Evolutionary conservation across 1,284 basidiomycete genomes (phyloP).

Genomic region (Pterula multifida): DNA sequence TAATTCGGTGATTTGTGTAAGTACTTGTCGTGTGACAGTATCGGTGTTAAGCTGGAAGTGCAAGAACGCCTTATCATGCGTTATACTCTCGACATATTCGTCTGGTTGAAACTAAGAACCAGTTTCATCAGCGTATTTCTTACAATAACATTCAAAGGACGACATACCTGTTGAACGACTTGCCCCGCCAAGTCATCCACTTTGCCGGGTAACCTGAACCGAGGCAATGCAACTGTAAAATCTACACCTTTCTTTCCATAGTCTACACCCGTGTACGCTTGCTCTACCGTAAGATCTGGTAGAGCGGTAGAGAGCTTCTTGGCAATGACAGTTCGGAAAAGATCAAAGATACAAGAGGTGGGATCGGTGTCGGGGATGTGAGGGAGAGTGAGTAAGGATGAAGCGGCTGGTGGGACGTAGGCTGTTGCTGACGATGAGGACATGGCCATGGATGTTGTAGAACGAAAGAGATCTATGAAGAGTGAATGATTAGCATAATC

Average conservation of each 20-base stretch:
- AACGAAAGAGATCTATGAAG: no score
- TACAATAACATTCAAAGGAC: constrained; percentile 5
- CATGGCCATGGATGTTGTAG: background rate
- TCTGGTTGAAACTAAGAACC: constrained; percentile 53
- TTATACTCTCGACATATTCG: constrained; percentile 54
- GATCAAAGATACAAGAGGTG: constrained; percentile 63
- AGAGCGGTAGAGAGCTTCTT: constrained; percentile 64
- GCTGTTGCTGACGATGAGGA: background rate
- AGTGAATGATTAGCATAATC: no score
- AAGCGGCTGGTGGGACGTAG: constrained; percentile 5
- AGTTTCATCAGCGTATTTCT: background rate
- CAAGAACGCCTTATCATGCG: constrained; percentile 70
- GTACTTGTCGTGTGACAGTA: constrained; percentile 65
- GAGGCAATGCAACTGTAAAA: constrained; percentile 84
- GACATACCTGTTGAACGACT: constrained; percentile 55
- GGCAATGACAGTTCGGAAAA: constrained; percentile 80
- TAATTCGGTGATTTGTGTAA: constrained; percentile 52
- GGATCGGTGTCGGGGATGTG: constrained; percentile 59
- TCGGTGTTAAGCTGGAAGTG: constrained; percentile 68
- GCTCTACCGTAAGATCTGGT: constrained; percentile 52
- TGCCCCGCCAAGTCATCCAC: constrained; percentile 68
- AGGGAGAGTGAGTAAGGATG: constrained; percentile 29
- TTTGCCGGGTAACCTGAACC: constrained; percentile 83
- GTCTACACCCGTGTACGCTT: constrained; percentile 76
- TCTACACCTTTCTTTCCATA: constrained; percentile 89